A percentile compares a stretch with the other conserved stretches of the same genome.
phyloP scores from a whole-genome alignment of 73 alveolate genomes.

The Tetrahymena borealis region DNA sequence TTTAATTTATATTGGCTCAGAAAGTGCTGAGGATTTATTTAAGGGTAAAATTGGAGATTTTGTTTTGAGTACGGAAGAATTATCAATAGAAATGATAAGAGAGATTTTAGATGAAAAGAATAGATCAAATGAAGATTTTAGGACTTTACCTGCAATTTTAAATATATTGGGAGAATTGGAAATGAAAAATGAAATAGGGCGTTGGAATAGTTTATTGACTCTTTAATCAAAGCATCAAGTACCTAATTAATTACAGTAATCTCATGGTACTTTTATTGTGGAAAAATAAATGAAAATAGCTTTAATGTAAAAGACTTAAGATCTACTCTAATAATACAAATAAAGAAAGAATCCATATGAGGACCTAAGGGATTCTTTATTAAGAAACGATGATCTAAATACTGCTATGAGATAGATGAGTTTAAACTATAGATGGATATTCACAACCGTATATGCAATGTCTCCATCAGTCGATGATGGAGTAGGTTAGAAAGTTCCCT shows the following conservation, averaged over 20 bases:
- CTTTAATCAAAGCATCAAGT: background rate
- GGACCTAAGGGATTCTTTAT: background rate
- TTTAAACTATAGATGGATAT: background rate
- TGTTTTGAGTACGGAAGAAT: background rate
- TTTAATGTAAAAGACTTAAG: background rate
- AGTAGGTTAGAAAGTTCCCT: background rate
- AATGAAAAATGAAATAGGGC: background rate
- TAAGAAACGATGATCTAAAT: background rate
- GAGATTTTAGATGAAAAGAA: background rate
- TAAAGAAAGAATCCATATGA: background rate
- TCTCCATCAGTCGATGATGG: background rate
- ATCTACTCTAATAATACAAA: background rate
- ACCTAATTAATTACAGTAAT: background rate
- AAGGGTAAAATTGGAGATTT: background rate
- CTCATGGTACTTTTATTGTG: background rate
- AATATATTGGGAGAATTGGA: background rate
- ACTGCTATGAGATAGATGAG: background rate
- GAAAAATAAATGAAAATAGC: background rate
- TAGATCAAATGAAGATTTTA: background rate
- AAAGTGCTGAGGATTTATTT: background rate
- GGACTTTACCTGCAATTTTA: background rate
- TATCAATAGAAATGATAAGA: background rate
- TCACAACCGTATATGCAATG: background rate
- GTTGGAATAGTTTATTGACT: background rate
- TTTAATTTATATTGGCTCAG: background rate